Percentiles rank a stretch among this genome's conserved stretches.
Conservation (phyloP, 1,284 basidiomycete species). For the Pseudozyma sp. region DNA sequence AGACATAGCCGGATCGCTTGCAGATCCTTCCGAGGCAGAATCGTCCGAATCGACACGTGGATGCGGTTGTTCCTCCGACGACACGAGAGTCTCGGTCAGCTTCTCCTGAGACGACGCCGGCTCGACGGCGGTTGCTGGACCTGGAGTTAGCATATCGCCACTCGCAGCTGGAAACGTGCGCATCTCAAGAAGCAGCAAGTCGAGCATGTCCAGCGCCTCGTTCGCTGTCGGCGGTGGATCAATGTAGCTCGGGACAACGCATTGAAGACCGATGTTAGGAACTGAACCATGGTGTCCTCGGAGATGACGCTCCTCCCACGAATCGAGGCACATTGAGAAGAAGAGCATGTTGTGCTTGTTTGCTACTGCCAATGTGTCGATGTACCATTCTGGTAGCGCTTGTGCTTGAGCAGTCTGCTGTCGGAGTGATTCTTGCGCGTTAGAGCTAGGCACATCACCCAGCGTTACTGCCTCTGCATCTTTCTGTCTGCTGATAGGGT, state of each 20-base stretch:
- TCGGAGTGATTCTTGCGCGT: too few relatives aligned
- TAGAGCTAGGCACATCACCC: too few relatives aligned
- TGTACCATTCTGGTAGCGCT: slow-evolving; percentile 2
- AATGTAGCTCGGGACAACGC: slow-evolving; percentile 11
- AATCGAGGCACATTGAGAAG: slow-evolving; percentile 13
- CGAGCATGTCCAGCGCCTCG: slow-evolving; percentile 12
- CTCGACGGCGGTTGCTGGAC: neutral
- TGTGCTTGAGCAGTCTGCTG: neutral
- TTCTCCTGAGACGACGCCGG: neutral
- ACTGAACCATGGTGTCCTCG: neutral
- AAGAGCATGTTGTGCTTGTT: slow-evolving; percentile 22
- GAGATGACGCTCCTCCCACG: slow-evolving; percentile 12
- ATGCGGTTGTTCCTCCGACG: slow-evolving; percentile 1
- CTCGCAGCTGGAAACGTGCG: slow-evolving; percentile 3
- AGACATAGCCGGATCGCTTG: neutral
- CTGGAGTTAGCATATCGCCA: too few relatives aligned
- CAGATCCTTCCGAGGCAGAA: too few relatives aligned
- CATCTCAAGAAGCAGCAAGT: slow-evolving; percentile 5
- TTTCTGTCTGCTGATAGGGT: too few relatives aligned
- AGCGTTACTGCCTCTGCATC: too few relatives aligned
- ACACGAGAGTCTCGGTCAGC: too few relatives aligned
- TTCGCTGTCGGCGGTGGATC: slow-evolving; percentile 10
- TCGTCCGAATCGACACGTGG: neutral
- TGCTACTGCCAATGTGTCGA: slow-evolving; percentile 14
- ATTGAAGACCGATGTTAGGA: neutral